A percentile compares a stretch with the other conserved stretches of the same genome.
These are phyloP conservation scores for Wickerhamomyces bovis DNA, from an alignment of 805 yeast genomes.

Conservation along the genomic window DNA sequence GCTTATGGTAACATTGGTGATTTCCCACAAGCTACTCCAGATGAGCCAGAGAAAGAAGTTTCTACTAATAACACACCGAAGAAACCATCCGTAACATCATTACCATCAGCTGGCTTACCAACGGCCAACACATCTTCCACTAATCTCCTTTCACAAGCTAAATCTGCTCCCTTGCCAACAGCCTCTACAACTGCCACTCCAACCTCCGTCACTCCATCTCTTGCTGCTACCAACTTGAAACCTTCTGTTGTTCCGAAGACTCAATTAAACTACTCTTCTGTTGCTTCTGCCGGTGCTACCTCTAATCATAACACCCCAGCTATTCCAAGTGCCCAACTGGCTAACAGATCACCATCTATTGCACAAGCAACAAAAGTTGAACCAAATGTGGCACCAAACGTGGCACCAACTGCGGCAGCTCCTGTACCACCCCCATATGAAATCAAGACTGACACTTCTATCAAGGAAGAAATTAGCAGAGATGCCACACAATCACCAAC, in stretches of 20 bases:
- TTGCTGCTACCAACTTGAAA: constrained; percentile 29
- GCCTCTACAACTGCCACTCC: neutral
- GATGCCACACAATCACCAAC: constrained; percentile 13
- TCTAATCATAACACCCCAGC: constrained; percentile 17
- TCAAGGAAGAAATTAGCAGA: constrained; percentile 1
- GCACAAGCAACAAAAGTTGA: too few relatives aligned
- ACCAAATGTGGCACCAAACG: too few relatives aligned
- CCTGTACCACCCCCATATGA: constrained; percentile 10
- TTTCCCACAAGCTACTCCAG: constrained; percentile 16
- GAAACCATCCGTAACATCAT: constrained; percentile 25
- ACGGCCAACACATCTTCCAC: constrained; percentile 1
- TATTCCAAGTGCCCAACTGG: constrained; percentile 13
- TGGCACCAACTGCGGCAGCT: constrained; percentile 1
- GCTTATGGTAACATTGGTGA: constrained; percentile 47
- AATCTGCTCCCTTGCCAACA: neutral
- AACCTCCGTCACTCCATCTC: constrained; percentile 5
- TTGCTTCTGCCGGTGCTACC: constrained; percentile 24
- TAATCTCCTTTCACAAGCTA: constrained; percentile 1
- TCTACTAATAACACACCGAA: constrained; percentile 27
- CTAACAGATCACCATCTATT: neutral
- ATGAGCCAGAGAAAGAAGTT: constrained; percentile 8
- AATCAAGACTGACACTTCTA: neutral
- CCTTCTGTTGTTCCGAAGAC: constrained; percentile 54
- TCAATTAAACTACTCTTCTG: constrained; percentile 51
- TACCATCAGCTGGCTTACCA: constrained; percentile 5